These are phyloP conservation scores for Fusarium pseudonygamai DNA, from an alignment of 2,329 filamentous ascomycete genomes.

Conservation along the genomic window DNA sequence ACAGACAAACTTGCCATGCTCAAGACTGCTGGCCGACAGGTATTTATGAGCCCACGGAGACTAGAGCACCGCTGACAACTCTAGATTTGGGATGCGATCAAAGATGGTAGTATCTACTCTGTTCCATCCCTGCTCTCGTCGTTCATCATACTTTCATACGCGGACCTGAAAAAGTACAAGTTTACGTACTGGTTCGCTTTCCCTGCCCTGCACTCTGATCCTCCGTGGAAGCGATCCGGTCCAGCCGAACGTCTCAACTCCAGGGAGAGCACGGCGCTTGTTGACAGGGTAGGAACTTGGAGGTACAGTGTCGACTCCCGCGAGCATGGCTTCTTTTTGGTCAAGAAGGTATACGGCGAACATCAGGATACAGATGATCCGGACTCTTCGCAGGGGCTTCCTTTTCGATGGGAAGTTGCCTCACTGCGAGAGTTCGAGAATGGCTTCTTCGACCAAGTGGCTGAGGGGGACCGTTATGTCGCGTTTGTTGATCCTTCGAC, in stretches of 20 bases:
- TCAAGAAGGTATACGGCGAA: slow-evolving; percentile 71
- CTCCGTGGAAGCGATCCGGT: slow-evolving; percentile 76
- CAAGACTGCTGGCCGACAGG: slow-evolving; percentile 80
- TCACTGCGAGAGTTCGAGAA: slow-evolving; percentile 81
- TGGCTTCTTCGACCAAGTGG: slow-evolving; percentile 82
- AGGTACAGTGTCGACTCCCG: slow-evolving; percentile 81
- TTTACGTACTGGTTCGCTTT: slow-evolving; percentile 99
- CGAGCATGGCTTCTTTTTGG: slow-evolving; percentile 96
- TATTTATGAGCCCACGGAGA: slow-evolving; percentile 48
- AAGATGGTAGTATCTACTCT: slow-evolving; percentile 95
- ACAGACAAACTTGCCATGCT: slow-evolving; percentile 83
- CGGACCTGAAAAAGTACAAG: slow-evolving; percentile 96
- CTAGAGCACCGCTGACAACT: slow-evolving; percentile 20
- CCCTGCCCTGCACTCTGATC: slow-evolving; percentile 89
- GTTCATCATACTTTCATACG: slow-evolving; percentile 89
- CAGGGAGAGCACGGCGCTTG: slow-evolving; percentile 79
- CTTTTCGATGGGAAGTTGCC: slow-evolving; percentile 80
- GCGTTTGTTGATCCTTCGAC: slow-evolving; percentile 94
- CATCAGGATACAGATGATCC: slow-evolving; percentile 59
- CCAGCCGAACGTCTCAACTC: slow-evolving; percentile 65
- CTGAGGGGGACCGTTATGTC: slow-evolving; percentile 80
- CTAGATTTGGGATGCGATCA: slow-evolving; percentile 98
- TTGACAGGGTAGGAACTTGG: slow-evolving; percentile 89
- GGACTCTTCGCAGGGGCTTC: slow-evolving; percentile 59
- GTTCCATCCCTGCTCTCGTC: slow-evolving; percentile 90